phyloP scores from a whole-genome alignment of 805 yeast genomes.

The Yarrowia sp. region DNA sequence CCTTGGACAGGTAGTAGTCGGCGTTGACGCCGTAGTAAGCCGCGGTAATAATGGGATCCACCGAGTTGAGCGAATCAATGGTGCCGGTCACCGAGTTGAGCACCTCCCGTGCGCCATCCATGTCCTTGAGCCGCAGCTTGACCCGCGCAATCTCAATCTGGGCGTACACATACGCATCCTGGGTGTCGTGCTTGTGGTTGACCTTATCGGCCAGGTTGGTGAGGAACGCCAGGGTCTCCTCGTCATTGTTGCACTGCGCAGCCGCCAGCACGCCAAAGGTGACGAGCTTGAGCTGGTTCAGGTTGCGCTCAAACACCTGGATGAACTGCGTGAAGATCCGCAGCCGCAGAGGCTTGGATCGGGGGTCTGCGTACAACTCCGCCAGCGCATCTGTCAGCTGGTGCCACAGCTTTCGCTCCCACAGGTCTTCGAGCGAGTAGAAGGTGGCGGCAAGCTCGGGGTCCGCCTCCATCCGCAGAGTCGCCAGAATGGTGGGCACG shows the following conservation, averaged over 20 bases:
- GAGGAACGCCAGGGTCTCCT: constrained; percentile 62
- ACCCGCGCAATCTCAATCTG: constrained; percentile 78
- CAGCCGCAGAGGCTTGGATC: constrained; percentile 62
- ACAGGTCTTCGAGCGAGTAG: constrained; percentile 78
- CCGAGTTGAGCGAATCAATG: constrained; percentile 63
- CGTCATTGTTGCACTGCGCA: constrained; percentile 53
- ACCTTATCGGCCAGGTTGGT: constrained; percentile 56
- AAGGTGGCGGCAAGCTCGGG: constrained; percentile 66
- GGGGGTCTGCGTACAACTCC: constrained; percentile 64
- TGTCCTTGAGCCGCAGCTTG: constrained; percentile 61
- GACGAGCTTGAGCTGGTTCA: constrained; percentile 80
- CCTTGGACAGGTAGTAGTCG: constrained; percentile 72
- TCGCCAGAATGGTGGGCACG: constrained; percentile 59
- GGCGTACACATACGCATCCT: constrained; percentile 63
- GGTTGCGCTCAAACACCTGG: constrained; percentile 65
- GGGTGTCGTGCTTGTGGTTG: constrained; percentile 51
- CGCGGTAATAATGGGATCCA: constrained; percentile 73
- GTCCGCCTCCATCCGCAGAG: constrained; percentile 71
- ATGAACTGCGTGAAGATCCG: constrained; percentile 77
- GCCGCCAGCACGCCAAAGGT: constrained; percentile 70
- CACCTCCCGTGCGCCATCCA: constrained; percentile 68
- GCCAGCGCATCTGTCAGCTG: constrained; percentile 78
- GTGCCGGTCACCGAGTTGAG: constrained; percentile 66
- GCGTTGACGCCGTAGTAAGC: constrained; percentile 84
- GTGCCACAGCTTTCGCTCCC: constrained; percentile 93